A percentile compares a stretch with the other conserved stretches of the same genome.
These are phyloP conservation scores for Trametes versicolor DNA, from an alignment of 1,284 basidiomycete genomes.

Conservation along the genomic window DNA sequence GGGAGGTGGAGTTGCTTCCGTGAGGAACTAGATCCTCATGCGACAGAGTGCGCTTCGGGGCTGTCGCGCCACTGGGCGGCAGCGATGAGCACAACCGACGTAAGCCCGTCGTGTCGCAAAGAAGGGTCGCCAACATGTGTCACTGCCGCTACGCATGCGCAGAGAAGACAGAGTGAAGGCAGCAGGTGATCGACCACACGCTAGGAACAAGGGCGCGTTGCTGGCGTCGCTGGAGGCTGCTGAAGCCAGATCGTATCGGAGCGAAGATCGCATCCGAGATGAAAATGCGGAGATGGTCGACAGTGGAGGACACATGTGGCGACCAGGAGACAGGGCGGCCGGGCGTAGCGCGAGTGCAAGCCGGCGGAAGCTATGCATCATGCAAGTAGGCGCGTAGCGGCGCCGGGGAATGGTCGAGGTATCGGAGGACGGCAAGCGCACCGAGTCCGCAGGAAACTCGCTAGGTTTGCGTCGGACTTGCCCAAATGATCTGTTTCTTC, in stretches of 20 bases:
- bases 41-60: background rate
- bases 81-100: conserved; percentile 25
- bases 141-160: conserved; percentile 14
- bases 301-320: conserved; percentile 22
- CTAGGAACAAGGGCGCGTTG: conserved; percentile 21
- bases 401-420: conserved; percentile 29
- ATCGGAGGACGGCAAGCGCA: conserved; percentile 7
- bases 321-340: conserved; percentile 10
- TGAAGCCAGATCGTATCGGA: conserved; percentile 30
- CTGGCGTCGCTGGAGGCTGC: conserved; percentile 13
- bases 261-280: conserved; percentile 18
- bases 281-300: conserved; percentile 18
- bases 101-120: conserved; percentile 26
- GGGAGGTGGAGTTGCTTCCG: conserved; percentile 24
- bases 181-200: conserved; percentile 29
- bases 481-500: conserved; percentile 32
- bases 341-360: conserved; percentile 8
- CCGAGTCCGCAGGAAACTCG: conserved; percentile 23
- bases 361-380: conserved; percentile 13
- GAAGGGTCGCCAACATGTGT: conserved; percentile 24
- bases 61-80: conserved; percentile 14
- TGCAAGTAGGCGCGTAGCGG: conserved; percentile 18
- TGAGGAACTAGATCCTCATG: conserved; percentile 14
- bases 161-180: conserved; percentile 21
- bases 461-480: conserved; percentile 16